Base-by-base conservation (phyloP, 2,329 filamentous ascomycete genomes). In the Exophiala calicioides region DNA sequence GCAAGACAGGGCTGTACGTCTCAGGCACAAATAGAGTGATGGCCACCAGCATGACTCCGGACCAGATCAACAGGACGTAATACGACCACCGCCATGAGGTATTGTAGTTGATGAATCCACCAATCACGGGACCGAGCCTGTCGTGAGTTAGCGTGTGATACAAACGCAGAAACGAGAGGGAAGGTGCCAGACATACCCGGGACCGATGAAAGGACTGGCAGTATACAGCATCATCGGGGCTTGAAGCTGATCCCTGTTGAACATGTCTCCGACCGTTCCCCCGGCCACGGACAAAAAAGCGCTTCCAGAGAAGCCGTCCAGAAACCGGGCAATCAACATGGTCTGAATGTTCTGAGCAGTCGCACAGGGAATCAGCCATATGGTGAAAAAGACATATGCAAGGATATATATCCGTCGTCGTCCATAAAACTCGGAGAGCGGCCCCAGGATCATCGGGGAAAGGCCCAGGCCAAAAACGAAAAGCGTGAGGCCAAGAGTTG, bases 301-400 rank as follows among this genome's bases (percentile, higher is more conserved):
- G 53, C 78, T 82, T 16, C 69, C 70, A 18, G 67, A 61, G 13
- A 73, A 48, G 8, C 69, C 70, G 52, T 65, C 67, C 52, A 96
- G 76, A 65, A 95, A 95, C 4, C 90, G 81, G 12, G 78, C 76
- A 10, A 94, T 71, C 40, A 95, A 70, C 73, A 94, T 81, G 4
- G 88, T 93, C 56, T 81, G 70, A n/a, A 90, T 86, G 61, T 94
- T 94, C 44, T 74, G 72, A n/a, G 87, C 86, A 15, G 90, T 82
- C 1, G 89, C 89, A 55, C 85, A 87, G 0, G 89, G 89, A 39
- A 95, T 81, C 47, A 93, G 70, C 80, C 85, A 94, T 52, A 94
- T 78, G 37, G 90, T 60, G 65, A 90, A 95, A 57, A 86, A 77
- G 2, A 75, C 64, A 67, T 90, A 91, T 0, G 87, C 85, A 16